These are phyloP conservation scores for Boletellus ananiceps DNA, from an alignment of 768 basidiomycete species.

Conservation along the genomic window DNA sequence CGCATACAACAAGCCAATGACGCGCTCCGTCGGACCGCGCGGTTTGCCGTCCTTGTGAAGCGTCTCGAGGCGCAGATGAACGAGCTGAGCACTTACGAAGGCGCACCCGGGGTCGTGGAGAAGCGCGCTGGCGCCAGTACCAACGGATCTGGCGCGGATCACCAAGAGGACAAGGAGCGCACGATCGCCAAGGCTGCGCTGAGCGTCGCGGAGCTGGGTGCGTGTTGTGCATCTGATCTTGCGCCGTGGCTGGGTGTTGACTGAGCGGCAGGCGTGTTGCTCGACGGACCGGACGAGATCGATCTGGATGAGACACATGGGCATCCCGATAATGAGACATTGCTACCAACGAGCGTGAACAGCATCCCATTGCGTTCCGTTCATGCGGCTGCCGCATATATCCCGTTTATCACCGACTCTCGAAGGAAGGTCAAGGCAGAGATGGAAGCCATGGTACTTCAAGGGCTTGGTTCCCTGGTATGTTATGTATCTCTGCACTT, in stretches of 20 bases:
- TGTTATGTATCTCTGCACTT: slow-evolving; percentile 22
- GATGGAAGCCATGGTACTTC: slow-evolving; percentile 89
- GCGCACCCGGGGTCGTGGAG: no score
- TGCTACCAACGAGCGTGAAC: slow-evolving; percentile 15
- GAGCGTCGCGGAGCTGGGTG: slow-evolving; percentile 86
- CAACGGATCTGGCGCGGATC: slow-evolving; percentile 25
- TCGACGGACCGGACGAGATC: slow-evolving; percentile 39
- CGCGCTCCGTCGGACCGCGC: slow-evolving; percentile 73
- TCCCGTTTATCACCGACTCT: slow-evolving; percentile 68
- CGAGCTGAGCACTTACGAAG: slow-evolving; percentile 43
- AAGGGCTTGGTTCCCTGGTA: slow-evolving; percentile 74
- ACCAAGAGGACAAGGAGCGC: slow-evolving; percentile 79
- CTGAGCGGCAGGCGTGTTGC: slow-evolving; percentile 40
- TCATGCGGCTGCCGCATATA: slow-evolving; percentile 61
- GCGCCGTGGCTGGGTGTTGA: background rate
- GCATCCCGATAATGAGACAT: slow-evolving; percentile 7
- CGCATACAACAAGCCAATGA: slow-evolving; percentile 82
- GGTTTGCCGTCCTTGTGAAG: slow-evolving; percentile 80
- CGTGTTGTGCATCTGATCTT: slow-evolving; percentile 24
- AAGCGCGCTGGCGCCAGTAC: background rate
- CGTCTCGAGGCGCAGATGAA: slow-evolving; percentile 83
- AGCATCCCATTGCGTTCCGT: slow-evolving; percentile 68
- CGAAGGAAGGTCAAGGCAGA: slow-evolving; percentile 67
- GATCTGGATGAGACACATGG: background rate
- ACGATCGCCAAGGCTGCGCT: slow-evolving; percentile 92